Percentiles rank a stretch among this genome's conserved stretches.
phyloP scores from a whole-genome alignment of 1,284 basidiomycete species.

The Malassezia japonica region DNA sequence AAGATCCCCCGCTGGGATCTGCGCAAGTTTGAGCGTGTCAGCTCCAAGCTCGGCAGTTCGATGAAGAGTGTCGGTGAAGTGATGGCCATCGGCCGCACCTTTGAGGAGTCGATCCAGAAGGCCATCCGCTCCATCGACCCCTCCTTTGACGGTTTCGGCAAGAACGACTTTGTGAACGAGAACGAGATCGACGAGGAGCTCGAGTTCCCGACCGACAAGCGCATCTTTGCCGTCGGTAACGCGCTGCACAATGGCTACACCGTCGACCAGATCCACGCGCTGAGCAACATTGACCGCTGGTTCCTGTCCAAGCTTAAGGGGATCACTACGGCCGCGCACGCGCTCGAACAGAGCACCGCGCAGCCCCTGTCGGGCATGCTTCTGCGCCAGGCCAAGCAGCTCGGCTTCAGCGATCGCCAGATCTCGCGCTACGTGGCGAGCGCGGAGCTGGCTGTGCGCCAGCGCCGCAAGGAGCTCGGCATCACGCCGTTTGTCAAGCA shows the following conservation, averaged over 20 bases:
- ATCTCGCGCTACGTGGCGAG: slow-evolving; percentile 70
- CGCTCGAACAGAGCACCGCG: slow-evolving; percentile 59
- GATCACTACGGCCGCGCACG: slow-evolving; percentile 29
- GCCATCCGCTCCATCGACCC: slow-evolving; percentile 94
- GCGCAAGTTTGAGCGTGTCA: slow-evolving; percentile 71
- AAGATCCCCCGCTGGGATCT: slow-evolving; percentile 99
- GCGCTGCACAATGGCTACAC: slow-evolving; percentile 81
- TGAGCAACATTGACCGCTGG: slow-evolving; percentile 97
- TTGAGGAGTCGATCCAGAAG: slow-evolving; percentile 97
- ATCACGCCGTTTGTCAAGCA: slow-evolving; percentile 93
- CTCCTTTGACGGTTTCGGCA: slow-evolving; percentile 77
- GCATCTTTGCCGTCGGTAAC: slow-evolving; percentile 79
- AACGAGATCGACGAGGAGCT: slow-evolving; percentile 77
- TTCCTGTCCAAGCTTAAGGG: slow-evolving; percentile 76
- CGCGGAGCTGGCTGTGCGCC: slow-evolving; percentile 78
- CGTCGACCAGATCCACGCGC: slow-evolving; percentile 89
- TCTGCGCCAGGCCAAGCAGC: slow-evolving; percentile 78
- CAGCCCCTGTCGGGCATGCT: slow-evolving; percentile 60
- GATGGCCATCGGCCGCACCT: slow-evolving; percentile 95
- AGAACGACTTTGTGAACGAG: slow-evolving; percentile 65
- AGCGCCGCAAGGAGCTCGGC: slow-evolving; percentile 69
- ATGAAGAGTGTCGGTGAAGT: slow-evolving; percentile 99
- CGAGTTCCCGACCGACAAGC: slow-evolving; percentile 77
- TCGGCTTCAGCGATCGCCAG: slow-evolving; percentile 90
- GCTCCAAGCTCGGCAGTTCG: slow-evolving; percentile 39